These are phyloP conservation scores for Malus hybrid DNA, from an alignment of 331 rosid species.

Conservation along the genomic window DNA sequence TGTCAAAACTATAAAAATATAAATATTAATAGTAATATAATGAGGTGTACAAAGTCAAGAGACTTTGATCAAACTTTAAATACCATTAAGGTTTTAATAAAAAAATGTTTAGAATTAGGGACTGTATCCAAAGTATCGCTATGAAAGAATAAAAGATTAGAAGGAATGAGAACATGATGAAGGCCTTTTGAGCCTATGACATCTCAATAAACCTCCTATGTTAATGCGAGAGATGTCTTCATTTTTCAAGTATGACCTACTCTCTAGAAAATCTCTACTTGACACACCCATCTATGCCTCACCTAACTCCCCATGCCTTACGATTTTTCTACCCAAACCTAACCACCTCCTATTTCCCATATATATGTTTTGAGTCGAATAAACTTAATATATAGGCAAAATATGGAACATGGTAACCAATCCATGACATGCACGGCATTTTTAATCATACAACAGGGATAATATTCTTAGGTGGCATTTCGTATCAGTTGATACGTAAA, in stretches of 20 bases:
- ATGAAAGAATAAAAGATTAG: too few relatives aligned
- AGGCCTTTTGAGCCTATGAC: too few relatives aligned
- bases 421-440: not conserved
- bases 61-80: too few relatives aligned
- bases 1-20: too few relatives aligned
- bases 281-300: not conserved
- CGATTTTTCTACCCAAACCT: not conserved
- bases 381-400: not conserved
- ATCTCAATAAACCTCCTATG: too few relatives aligned
- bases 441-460: not conserved
- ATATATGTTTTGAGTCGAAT: not conserved
- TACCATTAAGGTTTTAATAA: too few relatives aligned
- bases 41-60: too few relatives aligned
- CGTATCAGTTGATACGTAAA: not conserved
- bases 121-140: too few relatives aligned
- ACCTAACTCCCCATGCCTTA: not conserved
- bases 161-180: too few relatives aligned
- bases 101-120: too few relatives aligned
- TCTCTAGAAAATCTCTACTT: not conserved
- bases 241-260: not conserved
- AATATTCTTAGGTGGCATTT: not conserved
- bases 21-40: too few relatives aligned
- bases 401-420: not conserved
- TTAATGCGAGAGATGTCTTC: too few relatives aligned
- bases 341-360: constrained; percentile 1